Base-by-base conservation (phyloP, 140 eudicot genomes). In the Oenanthe javanica region DNA sequence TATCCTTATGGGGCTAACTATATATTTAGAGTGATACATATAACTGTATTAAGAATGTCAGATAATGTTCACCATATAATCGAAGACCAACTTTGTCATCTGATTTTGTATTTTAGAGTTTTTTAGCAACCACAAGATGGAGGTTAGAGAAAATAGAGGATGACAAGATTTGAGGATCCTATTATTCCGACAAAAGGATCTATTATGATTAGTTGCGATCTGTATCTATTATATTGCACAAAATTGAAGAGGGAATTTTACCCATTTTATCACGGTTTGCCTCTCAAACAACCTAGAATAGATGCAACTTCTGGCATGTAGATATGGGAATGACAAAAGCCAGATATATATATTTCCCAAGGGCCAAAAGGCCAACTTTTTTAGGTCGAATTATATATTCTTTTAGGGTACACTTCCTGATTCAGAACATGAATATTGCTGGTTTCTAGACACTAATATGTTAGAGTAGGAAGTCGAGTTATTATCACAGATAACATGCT, bases 1-100 rank as follows among this genome's bases (percentile, higher is more conserved):
- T 57, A 57, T 57, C 27, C 11, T 48, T 2, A 57, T 19, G 27
- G 66, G 27, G 27, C 3, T 57, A 57, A 57, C 50, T 43, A 72
- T 72, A 74, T 72, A 9, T 74, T 74, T 14, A 47, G 13, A 11
- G 15, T 45, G 27, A 47, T 5, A n/a, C 4, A 47, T 19, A 47
- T 47, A 12, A 74, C 31, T 42, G 52, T 42, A 47, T 47, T 40
- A 47, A 25, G 21, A 74, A 47, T 4, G 6, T 0, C 14, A 23
- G 15, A 21, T 73, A 14, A 47, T n/a, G 38, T 74, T 51, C 21
- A 46, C 11, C 42, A 25, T 71, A 47, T 21, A 1, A 13, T n/a
- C 42, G 9, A 74, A n/a, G 21, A 74, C 57, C 77, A 74, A 74
- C 42, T 46, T 74, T 2, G 43, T 49, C 78, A 46, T 74, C 55